Percentiles rank a stretch among this genome's conserved stretches.
Conservation (phyloP, 495 filamentous ascomycete species). For the Beverwykella pulmonaria region DNA sequence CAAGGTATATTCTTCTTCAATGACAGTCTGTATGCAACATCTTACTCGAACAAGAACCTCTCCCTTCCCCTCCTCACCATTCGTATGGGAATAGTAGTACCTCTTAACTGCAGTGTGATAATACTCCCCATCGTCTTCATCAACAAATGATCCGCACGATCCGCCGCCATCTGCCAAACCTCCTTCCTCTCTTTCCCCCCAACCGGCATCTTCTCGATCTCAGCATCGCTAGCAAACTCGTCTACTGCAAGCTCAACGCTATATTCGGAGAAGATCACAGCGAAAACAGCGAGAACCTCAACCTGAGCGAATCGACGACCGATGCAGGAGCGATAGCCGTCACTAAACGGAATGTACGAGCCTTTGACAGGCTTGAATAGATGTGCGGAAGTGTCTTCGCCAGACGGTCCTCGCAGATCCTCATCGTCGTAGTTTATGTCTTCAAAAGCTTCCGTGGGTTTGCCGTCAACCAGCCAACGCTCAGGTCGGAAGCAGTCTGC, state of each 20-base stretch:
- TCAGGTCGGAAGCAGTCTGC: constrained; percentile 56
- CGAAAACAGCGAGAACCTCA: constrained; percentile 69
- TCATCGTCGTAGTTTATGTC: constrained; percentile 54
- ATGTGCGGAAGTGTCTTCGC: constrained; percentile 55
- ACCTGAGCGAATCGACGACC: constrained; percentile 76
- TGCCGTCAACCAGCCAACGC: constrained; percentile 60
- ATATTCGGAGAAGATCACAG: constrained; percentile 65
- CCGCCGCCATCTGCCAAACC: constrained; percentile 58
- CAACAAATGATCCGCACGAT: constrained; percentile 52
- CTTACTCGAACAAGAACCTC: constrained; percentile 54
- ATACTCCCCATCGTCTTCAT: constrained; percentile 52
- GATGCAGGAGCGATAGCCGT: constrained; percentile 69
- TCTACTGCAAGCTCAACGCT: constrained; percentile 68
- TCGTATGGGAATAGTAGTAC: constrained; percentile 60
- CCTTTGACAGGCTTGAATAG: constrained; percentile 65
- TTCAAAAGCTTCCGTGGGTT: constrained; percentile 42
- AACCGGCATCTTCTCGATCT: constrained; percentile 57
- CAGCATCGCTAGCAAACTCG: constrained; percentile 62
- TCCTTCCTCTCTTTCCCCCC: constrained; percentile 49
- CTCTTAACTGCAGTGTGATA: constrained; percentile 66
- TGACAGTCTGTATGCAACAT: no score
- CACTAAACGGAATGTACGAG: constrained; percentile 71
- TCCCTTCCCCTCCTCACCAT: constrained; percentile 61
- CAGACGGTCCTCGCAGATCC: constrained; percentile 59
- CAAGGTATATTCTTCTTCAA: no score